A percentile compares a stretch with the other conserved stretches of the same genome.
Conservation (phyloP, 163 green algal species). For the Chloromonas sp. region DNA sequence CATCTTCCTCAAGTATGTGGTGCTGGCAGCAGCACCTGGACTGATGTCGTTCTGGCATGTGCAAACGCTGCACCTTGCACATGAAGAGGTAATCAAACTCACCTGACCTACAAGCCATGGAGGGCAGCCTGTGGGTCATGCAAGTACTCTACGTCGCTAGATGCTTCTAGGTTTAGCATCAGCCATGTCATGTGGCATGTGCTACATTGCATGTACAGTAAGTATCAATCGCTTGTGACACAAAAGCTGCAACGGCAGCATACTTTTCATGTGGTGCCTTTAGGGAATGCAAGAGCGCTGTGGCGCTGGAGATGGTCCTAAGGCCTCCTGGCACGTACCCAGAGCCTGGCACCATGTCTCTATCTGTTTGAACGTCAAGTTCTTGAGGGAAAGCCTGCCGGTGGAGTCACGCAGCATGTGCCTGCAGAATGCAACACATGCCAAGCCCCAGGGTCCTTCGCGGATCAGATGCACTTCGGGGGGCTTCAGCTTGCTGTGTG, state of each 20-base stretch:
- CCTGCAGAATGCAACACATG: slow-evolving; percentile 7
- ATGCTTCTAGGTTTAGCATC: too few species aligned
- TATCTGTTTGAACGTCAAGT: slow-evolving; percentile 57
- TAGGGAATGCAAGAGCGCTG: too few species aligned
- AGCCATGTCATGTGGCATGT: background rate
- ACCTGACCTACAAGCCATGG: background rate
- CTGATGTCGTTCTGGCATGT: background rate
- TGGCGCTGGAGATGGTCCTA: background rate
- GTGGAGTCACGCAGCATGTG: slow-evolving; percentile 24
- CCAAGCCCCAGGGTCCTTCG: too few species aligned
- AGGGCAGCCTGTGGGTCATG: background rate
- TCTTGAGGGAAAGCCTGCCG: slow-evolving; percentile 65
- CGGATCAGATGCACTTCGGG: too few species aligned
- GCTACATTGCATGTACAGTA: background rate
- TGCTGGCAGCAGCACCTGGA: background rate
- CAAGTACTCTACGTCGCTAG: too few species aligned
- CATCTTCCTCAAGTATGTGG: background rate
- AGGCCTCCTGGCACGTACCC: slow-evolving; percentile 10
- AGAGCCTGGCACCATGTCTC: slow-evolving; percentile 51
- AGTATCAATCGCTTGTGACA: too few species aligned
- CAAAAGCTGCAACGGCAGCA: too few species aligned
- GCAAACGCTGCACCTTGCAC: too few species aligned
- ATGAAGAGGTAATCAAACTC: too few species aligned
- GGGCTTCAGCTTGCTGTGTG: too few species aligned
- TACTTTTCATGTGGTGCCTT: background rate